A percentile compares a stretch with the other conserved stretches of the same genome.
phyloP scores from a whole-genome alignment of 176 grass and related monocot species.

The Cymbopogon citratus region DNA sequence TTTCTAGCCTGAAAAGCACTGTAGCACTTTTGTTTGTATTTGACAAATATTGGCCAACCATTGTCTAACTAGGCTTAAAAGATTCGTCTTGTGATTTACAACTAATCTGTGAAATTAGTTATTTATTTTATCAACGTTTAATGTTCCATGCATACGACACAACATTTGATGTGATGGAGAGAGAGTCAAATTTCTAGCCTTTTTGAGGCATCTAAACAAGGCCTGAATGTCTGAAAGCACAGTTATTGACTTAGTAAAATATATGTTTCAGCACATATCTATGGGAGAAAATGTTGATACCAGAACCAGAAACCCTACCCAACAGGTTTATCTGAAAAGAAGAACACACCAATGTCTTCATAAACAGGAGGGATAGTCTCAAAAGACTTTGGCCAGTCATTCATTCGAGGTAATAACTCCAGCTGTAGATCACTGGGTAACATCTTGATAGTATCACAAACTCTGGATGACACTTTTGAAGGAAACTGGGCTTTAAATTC shows the following conservation, averaged over 20 bases:
- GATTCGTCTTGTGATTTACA: no score
- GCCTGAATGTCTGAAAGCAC: not conserved
- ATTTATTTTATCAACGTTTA: no score
- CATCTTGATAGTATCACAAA: not conserved
- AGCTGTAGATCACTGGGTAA: constrained; percentile 11
- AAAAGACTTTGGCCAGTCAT: constrained; percentile 32
- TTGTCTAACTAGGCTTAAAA: no score
- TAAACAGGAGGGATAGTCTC: not conserved
- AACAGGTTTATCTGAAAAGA: constrained; percentile 12
- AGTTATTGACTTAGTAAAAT: not conserved
- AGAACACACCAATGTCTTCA: constrained; percentile 34
- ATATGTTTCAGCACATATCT: not conserved
- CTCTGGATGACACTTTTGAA: constrained; percentile 17
- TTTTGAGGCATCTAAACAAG: no score
- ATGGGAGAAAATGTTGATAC: not conserved
- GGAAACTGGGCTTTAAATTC: constrained; percentile 36
- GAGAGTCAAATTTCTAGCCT: no score
- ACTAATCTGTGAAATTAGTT: no score
- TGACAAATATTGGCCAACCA: no score
- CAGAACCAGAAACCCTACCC: not conserved
- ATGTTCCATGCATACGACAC: no score
- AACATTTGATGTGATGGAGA: no score
- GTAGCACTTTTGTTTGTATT: no score
- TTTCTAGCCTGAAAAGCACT: no score
- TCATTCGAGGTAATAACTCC: constrained; percentile 27